Evolutionary conservation across 1,139 yeast genomes (phyloP).

Genomic region (Scheffersomyces segobiensis): DNA sequence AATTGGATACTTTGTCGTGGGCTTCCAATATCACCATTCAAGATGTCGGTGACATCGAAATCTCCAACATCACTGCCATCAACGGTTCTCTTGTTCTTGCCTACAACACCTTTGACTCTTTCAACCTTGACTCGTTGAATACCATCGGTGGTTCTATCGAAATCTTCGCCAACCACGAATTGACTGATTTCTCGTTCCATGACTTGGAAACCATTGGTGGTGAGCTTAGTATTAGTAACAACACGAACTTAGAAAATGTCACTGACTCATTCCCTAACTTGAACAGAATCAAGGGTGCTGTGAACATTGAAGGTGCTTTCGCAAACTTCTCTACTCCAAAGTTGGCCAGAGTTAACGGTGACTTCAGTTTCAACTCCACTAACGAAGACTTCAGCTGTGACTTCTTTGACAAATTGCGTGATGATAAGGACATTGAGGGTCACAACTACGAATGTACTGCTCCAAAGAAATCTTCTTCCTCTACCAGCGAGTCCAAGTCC

Average conservation of each 20-base stretch:
- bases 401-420: constrained; percentile 34
- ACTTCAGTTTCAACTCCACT: constrained; percentile 39
- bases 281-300: constrained; percentile 43
- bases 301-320: constrained; percentile 40
- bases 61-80: constrained; percentile 37
- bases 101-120: constrained; percentile 39
- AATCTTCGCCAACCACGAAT: constrained; percentile 45
- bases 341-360: constrained; percentile 46
- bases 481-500: constrained; percentile 10
- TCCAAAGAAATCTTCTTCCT: constrained; percentile 21
- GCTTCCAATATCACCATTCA: constrained; percentile 49
- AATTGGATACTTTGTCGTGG: constrained; percentile 39
- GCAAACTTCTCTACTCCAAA: constrained; percentile 39
- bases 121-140: constrained; percentile 31
- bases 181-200: constrained; percentile 29
- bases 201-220: constrained; percentile 42
- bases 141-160: constrained; percentile 43
- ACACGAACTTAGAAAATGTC: constrained; percentile 40
- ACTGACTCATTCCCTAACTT: constrained; percentile 31
- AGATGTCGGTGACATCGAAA: constrained; percentile 36
- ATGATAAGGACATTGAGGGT: constrained; percentile 39
- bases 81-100: constrained; percentile 45
- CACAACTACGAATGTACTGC: constrained; percentile 48
- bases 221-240: constrained; percentile 45
- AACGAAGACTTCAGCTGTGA: constrained; percentile 42